Base-by-base conservation (phyloP, 163 green algal genomes). In the Picocystis sp. region DNA sequence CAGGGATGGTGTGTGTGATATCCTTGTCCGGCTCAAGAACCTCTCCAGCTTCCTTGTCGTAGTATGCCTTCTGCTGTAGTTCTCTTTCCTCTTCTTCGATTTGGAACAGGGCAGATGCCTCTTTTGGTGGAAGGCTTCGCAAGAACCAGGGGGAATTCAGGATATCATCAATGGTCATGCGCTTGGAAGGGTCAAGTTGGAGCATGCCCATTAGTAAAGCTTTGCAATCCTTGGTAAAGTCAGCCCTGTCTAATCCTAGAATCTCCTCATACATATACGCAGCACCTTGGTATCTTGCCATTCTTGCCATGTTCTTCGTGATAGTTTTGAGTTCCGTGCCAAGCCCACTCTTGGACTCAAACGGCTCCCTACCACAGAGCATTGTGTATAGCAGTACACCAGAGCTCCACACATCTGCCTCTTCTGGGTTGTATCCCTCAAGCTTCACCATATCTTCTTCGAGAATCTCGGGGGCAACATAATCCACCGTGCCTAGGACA, bases 311-410 rank as follows among this genome's bases (percentile, higher is more conserved):
- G 29, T 38, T 38, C 29, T 38, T 38, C 5, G 29, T 38, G 29
- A 38, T 38, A 38, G 29, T 53, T 34, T 53, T 53, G 1, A 34
- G 14, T 33, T 53, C 34, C 11, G 34, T 53, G 47, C 47, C 24
- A 33, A 44, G 47, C 11, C 35, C 47, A 17, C 17, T 25, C 24
- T 33, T 33, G 47, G 34, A 33, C 22, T 95, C 86, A 67, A 89
- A 95, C 11, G 86, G 86, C 65, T 94, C 94, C 24, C 74, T 79
- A 44, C 86, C 86, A 22, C 93, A 71, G 51, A 95, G 74, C 86
- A 94, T 93, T 17, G 89, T 82, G 33, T 92, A 86, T 34, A 94
- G 67, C 55, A 94, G 61, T 38, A 94, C 79, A 42, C 86, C 84
- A 41, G 56, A 74, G 2, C 80, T 79, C 84, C 86, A 95, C 21